These are phyloP conservation scores for Ogataea nonfermentans DNA, from an alignment of 805 yeast species.

Conservation along the genomic window DNA sequence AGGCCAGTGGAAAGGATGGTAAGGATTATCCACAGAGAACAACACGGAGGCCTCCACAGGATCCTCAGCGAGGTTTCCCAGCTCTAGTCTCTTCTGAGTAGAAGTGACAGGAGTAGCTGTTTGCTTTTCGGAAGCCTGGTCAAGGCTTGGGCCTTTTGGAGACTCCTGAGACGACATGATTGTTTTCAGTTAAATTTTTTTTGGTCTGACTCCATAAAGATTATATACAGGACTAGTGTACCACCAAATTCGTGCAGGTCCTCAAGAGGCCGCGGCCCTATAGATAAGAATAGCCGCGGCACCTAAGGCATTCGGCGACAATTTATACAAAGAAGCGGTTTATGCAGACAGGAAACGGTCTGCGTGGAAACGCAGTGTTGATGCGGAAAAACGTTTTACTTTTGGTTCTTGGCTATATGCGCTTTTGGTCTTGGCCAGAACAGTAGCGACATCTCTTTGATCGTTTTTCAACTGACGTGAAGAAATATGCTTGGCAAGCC, in stretches of 20 bases:
- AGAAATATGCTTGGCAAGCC: too few species aligned
- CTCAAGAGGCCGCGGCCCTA: too few species aligned
- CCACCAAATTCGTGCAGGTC: neutral
- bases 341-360: too few species aligned
- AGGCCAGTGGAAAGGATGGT: conserved; percentile 36
- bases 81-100: conserved; percentile 23
- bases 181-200: neutral
- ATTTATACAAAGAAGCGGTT: too few species aligned
- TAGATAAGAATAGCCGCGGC: too few species aligned
- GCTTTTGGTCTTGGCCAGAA: too few species aligned
- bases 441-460: too few species aligned
- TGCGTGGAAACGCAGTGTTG: too few species aligned
- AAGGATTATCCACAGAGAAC: conserved; percentile 28
- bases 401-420: too few species aligned
- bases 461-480: too few species aligned
- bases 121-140: conserved; percentile 9
- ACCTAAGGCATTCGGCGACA: too few species aligned
- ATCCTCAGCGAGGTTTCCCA: conserved; percentile 26
- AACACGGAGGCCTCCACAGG: conserved; percentile 32
- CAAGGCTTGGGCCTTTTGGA: neutral
- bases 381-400: too few species aligned
- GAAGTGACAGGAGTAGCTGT: conserved; percentile 13
- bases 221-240: neutral
- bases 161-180: conserved; percentile 8
- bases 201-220: neutral